Evolutionary conservation across 2,329 filamentous ascomycete species (phyloP), one percentile per base, ranked within the genome.

Genomic region (Colletotrichum caudatum): DNA sequence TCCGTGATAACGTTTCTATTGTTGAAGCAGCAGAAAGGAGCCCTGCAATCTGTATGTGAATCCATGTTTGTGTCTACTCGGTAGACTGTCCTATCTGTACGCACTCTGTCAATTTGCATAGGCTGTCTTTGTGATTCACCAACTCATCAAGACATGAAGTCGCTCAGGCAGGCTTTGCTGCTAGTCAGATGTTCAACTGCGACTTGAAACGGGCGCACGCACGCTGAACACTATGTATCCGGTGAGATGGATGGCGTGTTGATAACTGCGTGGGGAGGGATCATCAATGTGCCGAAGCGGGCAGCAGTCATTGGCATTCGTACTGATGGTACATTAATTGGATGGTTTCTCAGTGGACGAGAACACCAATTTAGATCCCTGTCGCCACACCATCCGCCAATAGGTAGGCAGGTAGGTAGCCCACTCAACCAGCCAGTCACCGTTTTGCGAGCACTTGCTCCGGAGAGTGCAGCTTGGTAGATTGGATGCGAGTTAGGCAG

Each of bases 361-460:
- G 29, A 23, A 46, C 35, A 59, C 58, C 66, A 64, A 65, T 69
- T 59, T 50, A 69, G 35, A 69, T 50, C 66, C 61, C 35, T 69
- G 65, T 64, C 33, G 37, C n/a, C 8, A 23, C n/a, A 48, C 46
- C 23, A n/a, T 12, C 46, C 46, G 20, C n/a, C 9, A n/a, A 48
- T 44, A 26, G 16, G n/a, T 44, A 41, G 37, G 29, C 1, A 11
- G 37, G 11, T 12, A 9, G 39, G 39, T 41, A 41, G 39, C 14
- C 29, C 14, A 60, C 5, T 14, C 3, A 53, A 33, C 11, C 50
- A 53, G 26, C 8, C 26, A 53, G 14, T 29, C 26, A 53, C 16
- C 16, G 16, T 18, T 53, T 23, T 51, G n/a, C 48, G 5, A 51
- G 11, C 1, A 23, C n/a, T 53, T 54, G 16, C 51, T 35, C 16